Evolutionary conservation across 1,284 basidiomycete genomes (phyloP), one percentile per base, ranked within the genome.

Genomic region (Sutorius eximius): DNA sequence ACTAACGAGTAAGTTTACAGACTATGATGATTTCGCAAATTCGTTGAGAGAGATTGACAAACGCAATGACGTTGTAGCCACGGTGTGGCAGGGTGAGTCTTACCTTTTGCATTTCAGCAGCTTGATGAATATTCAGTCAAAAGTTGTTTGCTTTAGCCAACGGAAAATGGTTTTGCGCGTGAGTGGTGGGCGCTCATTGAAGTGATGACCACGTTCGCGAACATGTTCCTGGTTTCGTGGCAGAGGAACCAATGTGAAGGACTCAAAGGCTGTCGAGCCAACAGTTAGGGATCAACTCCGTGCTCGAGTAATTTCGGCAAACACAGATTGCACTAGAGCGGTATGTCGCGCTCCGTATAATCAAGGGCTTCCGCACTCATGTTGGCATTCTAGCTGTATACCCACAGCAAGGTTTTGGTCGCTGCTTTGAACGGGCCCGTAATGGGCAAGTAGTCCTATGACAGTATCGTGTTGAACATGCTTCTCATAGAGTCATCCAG

Each of bases 141-240:
- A 51, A 2, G 5, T 29, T 22, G 45, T 32, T 36, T 15, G 6
- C 22, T 49, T 7, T 33, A 87, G 86, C 83, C 9, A 83, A 75
- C 36, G 86, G 86, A 1, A 79, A 75, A 54, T 88, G 84, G 84
- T 88, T 88, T 67, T 88, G 84, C 72, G 79, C 86, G 86, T 88
- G 65, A 65, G 84, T 70, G 16, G 5, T 37, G 47, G 47, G 42
- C 37, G 41, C 34, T 37, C 30, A 13, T 20, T 5, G 20, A 18
- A 27, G 36, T 13, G n/a, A 27, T 34, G 15, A 29, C 51, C 44
- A 32, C 11, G 41, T 3, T 48, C 33, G 11, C 32, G n/a, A 41
- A 47, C 45, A 27, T 13, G 29, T 5, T 13, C 6, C 50, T 18
- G 27, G 8, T 34, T 51, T 33, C 49, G 46, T 27, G 24, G 6